These are phyloP conservation scores for Funneliformis mosseae DNA, from an alignment of 192 early-diverging fungal species.

Conservation along the genomic window DNA sequence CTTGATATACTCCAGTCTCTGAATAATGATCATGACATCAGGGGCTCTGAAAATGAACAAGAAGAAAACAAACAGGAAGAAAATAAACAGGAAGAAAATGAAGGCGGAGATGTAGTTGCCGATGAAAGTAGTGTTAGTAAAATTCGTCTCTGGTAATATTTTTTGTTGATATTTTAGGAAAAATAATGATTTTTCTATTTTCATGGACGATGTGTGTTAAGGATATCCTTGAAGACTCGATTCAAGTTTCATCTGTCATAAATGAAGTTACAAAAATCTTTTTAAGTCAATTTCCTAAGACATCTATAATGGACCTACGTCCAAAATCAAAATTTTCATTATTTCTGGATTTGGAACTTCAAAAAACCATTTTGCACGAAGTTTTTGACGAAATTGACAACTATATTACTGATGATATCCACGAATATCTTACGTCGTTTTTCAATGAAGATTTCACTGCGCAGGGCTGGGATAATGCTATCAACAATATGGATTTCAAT, in stretches of 20 bases:
- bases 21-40: conserved; percentile 23
- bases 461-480: conserved; percentile 24
- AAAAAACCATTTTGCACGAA: conserved; percentile 20
- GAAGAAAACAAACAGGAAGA: conserved; percentile 4
- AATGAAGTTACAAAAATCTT: conserved; percentile 13
- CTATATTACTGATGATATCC: conserved; percentile 28
- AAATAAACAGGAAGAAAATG: conserved; percentile 17
- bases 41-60: conserved; percentile 20
- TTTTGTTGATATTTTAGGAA: too few species aligned
- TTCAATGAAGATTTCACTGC: conserved; percentile 25
- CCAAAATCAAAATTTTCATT: conserved; percentile 32
- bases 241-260: conserved; percentile 4
- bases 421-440: conserved; percentile 27
- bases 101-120: neutral
- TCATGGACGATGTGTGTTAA: conserved; percentile 9
- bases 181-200: too few species aligned
- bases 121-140: conserved; percentile 27
- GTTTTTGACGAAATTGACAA: conserved; percentile 31
- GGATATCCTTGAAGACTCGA: too few species aligned
- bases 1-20: conserved; percentile 31
- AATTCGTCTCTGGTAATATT: conserved; percentile 33
- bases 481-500: conserved; percentile 27
- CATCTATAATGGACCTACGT: conserved; percentile 18
- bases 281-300: conserved; percentile 18
- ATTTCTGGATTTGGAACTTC: conserved; percentile 23